Percentiles rank a stretch among this genome's conserved stretches.
phyloP scores from a whole-genome alignment of 306 rosid genomes.

The Canavalia gladiata region DNA sequence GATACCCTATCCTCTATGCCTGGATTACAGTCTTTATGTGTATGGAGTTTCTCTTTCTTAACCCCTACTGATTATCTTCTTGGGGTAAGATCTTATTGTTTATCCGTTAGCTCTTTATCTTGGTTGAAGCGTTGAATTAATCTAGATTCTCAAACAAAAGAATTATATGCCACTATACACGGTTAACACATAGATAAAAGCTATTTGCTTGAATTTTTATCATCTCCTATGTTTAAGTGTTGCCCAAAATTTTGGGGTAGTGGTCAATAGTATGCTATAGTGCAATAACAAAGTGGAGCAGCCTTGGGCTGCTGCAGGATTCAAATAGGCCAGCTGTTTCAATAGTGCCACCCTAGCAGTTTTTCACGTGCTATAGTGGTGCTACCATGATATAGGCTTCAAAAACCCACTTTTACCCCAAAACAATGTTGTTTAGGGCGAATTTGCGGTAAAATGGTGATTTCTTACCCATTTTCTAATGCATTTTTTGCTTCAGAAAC shows the following conservation, averaged over 20 bases:
- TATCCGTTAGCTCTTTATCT: neutral
- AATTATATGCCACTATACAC: neutral
- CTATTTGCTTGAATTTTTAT: neutral
- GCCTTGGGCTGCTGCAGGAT: no score
- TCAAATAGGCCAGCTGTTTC: neutral
- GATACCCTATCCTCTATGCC: no score
- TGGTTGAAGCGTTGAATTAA: neutral
- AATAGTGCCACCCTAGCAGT: neutral
- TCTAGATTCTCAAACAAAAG: neutral
- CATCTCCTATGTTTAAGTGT: neutral
- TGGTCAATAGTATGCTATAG: no score
- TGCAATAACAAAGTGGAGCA: no score
- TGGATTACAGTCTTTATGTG: neutral
- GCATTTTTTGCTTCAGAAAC: slow-evolving; percentile 4
- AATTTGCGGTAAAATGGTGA: neutral
- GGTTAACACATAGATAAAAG: neutral
- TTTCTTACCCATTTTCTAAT: neutral
- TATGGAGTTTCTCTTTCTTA: neutral
- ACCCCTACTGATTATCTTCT: no score
- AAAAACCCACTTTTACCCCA: neutral
- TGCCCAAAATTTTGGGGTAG: neutral
- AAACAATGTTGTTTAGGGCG: neutral
- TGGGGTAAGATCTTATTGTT: neutral
- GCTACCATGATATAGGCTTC: neutral
- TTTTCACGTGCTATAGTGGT: neutral